Base-by-base conservation (phyloP, 2,329 filamentous ascomycete genomes). In the Fonsecaea monophora region DNA sequence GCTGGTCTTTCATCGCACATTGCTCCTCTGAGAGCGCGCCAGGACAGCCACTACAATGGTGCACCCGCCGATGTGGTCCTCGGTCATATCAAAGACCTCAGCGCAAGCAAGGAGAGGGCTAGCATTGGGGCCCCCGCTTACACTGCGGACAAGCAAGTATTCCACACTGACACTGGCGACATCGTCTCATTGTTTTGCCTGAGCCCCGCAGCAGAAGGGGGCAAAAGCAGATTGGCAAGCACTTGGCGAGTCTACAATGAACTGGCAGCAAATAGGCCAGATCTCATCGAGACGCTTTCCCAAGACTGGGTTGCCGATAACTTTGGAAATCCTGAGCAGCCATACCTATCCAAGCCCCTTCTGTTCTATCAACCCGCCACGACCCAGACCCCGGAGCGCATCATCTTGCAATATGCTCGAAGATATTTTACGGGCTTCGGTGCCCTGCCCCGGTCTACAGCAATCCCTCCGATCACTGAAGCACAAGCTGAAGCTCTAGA, bases 71-170 rank as follows among this genome's bases (percentile, higher is more conserved):
- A 86, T 53, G 83, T 86, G 0, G 82, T 87, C 5, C 75, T 87
- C 1, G 79, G 82, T 2, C 88, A 90, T 68, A 87, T 90, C 77
- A 90, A 87, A 74, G 87, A 91, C 69, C 78, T 90, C 7, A 78
- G 73, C 21, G 80, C 76, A 1, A 73, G 75, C 10, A 73, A 78
- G 1, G 73, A 77, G 15, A 75, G 74, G 18, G 76, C 75, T 32
- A 77, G 78, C 2, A 82, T 83, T 55, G 78, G 80, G 0, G 77
- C 79, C 0, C 80, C 81, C 0, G 79, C 79, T 0, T 82, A 82
- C 68, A 82, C 81, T 0, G 74, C 77, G 0, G 86, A 89, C 64
- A 87, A 87, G 73, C 87, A 83, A 76, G 68, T 77, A 75, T 87
- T 87, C 64, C 86, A 87, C 72, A 87, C 85, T 0, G 85, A 87